A percentile compares a stretch with the other conserved stretches of the same genome.
Conservation (phyloP, 2,329 filamentous ascomycete species). For the Blastomyces emzantsi region DNA sequence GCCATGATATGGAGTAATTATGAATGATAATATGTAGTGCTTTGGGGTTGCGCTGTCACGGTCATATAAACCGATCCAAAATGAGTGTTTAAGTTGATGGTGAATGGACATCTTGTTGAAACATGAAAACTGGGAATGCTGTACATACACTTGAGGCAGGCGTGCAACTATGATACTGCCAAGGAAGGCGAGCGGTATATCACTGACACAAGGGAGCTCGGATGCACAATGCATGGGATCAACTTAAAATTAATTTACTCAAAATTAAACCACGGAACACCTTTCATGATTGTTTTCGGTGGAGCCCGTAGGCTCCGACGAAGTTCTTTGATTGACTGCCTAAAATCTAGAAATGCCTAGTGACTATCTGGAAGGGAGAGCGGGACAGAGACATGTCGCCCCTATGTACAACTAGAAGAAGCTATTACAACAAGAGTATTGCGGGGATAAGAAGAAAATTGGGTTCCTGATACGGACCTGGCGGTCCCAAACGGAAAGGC, state of each 20-base stretch:
- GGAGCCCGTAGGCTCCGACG: slow-evolving; percentile 9
- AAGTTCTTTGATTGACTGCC: slow-evolving; percentile 10
- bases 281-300: not conserved
- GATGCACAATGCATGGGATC: slow-evolving; percentile 23
- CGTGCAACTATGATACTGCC: not conserved
- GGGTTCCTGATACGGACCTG: not conserved
- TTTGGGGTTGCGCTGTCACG: not conserved
- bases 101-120: not conserved
- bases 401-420: slow-evolving; percentile 2
- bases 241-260: not conserved
- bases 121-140: not conserved
- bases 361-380: not conserved
- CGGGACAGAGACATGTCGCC: not conserved
- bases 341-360: slow-evolving; percentile 9
- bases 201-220: not conserved
- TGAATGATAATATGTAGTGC: not conserved
- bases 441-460: not conserved
- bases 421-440: slow-evolving; percentile 1
- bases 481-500: not conserved
- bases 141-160: not conserved
- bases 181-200: no score
- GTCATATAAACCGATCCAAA: slow-evolving; percentile 34
- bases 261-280: not conserved
- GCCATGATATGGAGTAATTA: not conserved
- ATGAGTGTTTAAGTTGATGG: slow-evolving; percentile 13